Evolutionary conservation across 2,329 filamentous ascomycete species (phyloP).

Genomic region (Cladosporium sphaerospermum): DNA sequence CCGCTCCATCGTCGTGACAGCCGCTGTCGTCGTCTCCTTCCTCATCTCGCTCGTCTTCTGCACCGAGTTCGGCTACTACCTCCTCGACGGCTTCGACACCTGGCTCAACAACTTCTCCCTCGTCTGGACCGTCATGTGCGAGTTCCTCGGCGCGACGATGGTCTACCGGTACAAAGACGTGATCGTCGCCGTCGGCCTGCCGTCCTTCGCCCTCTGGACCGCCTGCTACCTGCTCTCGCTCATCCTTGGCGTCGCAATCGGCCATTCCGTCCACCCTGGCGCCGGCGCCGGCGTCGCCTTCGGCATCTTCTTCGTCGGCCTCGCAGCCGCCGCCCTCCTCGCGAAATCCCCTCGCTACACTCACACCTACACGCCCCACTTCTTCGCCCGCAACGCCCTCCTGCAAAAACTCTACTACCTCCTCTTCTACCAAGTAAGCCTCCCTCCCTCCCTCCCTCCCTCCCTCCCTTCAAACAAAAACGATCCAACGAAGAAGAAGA

Average conservation of each 20-base stretch:
- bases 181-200: constrained; percentile 38
- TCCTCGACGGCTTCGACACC: constrained; percentile 49
- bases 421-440: constrained; percentile 51
- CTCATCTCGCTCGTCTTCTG: constrained; percentile 52
- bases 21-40: constrained; percentile 44
- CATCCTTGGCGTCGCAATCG: constrained; percentile 46
- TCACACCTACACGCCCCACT: constrained; percentile 33
- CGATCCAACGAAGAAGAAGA: not conserved
- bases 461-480: not conserved
- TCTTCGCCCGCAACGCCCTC: constrained; percentile 37
- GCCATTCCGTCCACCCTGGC: constrained; percentile 34
- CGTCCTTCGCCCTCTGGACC: constrained; percentile 43
- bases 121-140: constrained; percentile 49
- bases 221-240: constrained; percentile 49
- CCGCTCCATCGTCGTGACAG: constrained; percentile 28
- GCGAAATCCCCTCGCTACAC: constrained; percentile 34
- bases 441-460: not conserved
- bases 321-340: constrained; percentile 35
- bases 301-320: constrained; percentile 43
- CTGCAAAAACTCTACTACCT: constrained; percentile 47
- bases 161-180: constrained; percentile 49
- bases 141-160: constrained; percentile 48
- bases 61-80: constrained; percentile 51
- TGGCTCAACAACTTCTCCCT: constrained; percentile 52
- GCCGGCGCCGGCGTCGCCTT: constrained; percentile 41